phyloP scores from a whole-genome alignment of 2,329 filamentous ascomycete genomes.

The Fonsecaea nubica region DNA sequence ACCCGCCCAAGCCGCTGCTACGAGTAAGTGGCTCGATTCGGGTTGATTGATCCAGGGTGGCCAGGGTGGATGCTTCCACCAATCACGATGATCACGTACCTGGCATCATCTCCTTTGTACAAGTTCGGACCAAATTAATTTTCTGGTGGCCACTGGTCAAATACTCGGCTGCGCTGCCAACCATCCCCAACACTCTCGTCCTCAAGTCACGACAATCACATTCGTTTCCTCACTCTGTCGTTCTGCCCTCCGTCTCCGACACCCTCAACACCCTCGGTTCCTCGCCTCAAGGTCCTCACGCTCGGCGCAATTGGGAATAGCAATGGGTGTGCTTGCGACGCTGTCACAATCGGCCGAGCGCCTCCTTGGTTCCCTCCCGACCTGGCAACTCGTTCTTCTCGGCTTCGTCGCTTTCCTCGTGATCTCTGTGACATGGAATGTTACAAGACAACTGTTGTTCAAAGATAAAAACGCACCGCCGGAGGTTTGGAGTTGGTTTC shows the following conservation, averaged over 20 bases:
- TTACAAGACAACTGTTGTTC: slow-evolving; percentile 78
- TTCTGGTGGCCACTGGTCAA: not conserved
- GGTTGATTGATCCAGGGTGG: slow-evolving; percentile 16
- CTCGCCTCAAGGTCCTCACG: not conserved
- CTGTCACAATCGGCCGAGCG: slow-evolving; percentile 54
- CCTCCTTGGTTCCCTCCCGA: slow-evolving; percentile 55
- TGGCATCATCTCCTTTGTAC: slow-evolving; percentile 2
- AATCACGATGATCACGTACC: slow-evolving; percentile 26
- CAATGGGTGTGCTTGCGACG: slow-evolving; percentile 61
- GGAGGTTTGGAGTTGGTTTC: slow-evolving; percentile 80
- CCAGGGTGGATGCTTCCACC: slow-evolving; percentile 7
- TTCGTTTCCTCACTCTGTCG: not conserved
- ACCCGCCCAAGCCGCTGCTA: not conserved
- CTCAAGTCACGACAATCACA: slow-evolving; percentile 2
- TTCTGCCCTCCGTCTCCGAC: not conserved
- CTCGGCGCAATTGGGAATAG: slow-evolving; percentile 25
- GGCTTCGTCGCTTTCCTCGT: slow-evolving; percentile 57
- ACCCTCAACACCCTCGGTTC: not conserved
- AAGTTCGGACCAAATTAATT: slow-evolving; percentile 12
- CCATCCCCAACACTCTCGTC: not conserved
- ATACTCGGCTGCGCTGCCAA: slow-evolving; percentile 1
- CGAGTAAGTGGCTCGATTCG: slow-evolving; percentile 26
- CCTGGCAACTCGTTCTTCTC: slow-evolving; percentile 54
- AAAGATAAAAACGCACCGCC: slow-evolving; percentile 83
- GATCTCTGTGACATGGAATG: slow-evolving; percentile 74